Conservation (phyloP, 805 yeast species). For the Candida parachauliodes region DNA sequence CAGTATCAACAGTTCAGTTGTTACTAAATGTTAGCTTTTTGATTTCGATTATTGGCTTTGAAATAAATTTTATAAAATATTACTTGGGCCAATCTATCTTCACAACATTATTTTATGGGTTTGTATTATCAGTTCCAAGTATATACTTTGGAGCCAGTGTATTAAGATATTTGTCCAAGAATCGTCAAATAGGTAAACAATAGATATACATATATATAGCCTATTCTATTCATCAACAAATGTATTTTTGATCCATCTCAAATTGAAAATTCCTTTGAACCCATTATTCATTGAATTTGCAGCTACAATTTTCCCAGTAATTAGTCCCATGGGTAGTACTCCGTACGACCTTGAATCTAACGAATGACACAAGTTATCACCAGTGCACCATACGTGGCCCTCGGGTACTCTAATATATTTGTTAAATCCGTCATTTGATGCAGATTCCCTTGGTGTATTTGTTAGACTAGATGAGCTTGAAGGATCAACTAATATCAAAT, state of each 20-base stretch:
- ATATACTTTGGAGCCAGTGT: slow-evolving; percentile 65
- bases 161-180: slow-evolving; percentile 43
- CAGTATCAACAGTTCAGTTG: slow-evolving; percentile 30
- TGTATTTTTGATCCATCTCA: slow-evolving; percentile 53
- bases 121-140: slow-evolving; percentile 50
- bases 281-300: slow-evolving; percentile 53
- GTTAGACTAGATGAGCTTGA: slow-evolving; percentile 49
- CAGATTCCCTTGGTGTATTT: slow-evolving; percentile 22
- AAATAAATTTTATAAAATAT: slow-evolving; percentile 53
- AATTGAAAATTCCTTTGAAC: slow-evolving; percentile 51
- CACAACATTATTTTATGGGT: slow-evolving; percentile 47
- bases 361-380: slow-evolving; percentile 86
- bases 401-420: slow-evolving; percentile 76
- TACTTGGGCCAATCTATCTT: slow-evolving; percentile 60
- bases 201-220: neutral
- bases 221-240: slow-evolving; percentile 32
- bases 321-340: slow-evolving; percentile 83
- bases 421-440: slow-evolving; percentile 40
- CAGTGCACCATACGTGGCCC: slow-evolving; percentile 97
- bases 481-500: slow-evolving; percentile 77
- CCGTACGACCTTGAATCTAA: slow-evolving; percentile 88
- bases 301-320: slow-evolving; percentile 82
- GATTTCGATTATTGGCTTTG: slow-evolving; percentile 46
- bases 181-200: slow-evolving; percentile 25
- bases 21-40: slow-evolving; percentile 45